phyloP scores from a whole-genome alignment of 306 rosid genomes.

The Mimosa pudica region DNA sequence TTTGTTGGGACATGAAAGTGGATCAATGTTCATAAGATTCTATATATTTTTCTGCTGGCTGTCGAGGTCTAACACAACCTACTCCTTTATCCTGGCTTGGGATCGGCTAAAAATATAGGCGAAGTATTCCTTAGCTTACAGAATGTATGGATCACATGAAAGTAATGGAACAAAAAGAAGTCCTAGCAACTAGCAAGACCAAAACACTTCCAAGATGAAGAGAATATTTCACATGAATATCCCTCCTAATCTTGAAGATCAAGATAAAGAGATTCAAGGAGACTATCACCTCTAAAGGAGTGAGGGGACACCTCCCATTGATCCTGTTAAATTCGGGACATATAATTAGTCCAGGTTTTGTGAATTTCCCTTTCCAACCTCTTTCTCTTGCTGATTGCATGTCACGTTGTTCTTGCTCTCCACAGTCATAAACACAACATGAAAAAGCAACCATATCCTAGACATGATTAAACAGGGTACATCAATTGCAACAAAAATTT shows the following conservation, averaged over 20 bases:
- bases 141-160: neutral
- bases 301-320: conserved; percentile 95
- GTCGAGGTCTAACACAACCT: no score
- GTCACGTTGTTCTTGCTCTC: conserved; percentile 66
- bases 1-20: neutral
- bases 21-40: neutral
- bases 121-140: no score
- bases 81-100: no score
- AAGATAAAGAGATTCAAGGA: conserved; percentile 27
- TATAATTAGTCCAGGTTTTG: conserved; percentile 92
- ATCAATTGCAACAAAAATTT: conserved; percentile 31
- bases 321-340: conserved; percentile 95
- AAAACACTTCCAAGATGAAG: conserved; percentile 15
- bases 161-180: conserved; percentile 22
- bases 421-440: conserved; percentile 93
- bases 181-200: conserved; percentile 20
- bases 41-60: no score
- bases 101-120: no score
- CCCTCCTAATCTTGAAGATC: conserved; percentile 12
- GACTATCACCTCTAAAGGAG: conserved; percentile 85
- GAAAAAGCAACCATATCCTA: conserved; percentile 99
- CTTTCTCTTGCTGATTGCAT: conserved; percentile 95
- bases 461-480: conserved; percentile 27
- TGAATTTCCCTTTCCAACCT: conserved; percentile 99
- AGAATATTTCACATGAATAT: conserved; percentile 20